Evolutionary conservation across 2,329 filamentous ascomycete genomes (phyloP).

Genomic region (Calonectria multiphialidica): DNA sequence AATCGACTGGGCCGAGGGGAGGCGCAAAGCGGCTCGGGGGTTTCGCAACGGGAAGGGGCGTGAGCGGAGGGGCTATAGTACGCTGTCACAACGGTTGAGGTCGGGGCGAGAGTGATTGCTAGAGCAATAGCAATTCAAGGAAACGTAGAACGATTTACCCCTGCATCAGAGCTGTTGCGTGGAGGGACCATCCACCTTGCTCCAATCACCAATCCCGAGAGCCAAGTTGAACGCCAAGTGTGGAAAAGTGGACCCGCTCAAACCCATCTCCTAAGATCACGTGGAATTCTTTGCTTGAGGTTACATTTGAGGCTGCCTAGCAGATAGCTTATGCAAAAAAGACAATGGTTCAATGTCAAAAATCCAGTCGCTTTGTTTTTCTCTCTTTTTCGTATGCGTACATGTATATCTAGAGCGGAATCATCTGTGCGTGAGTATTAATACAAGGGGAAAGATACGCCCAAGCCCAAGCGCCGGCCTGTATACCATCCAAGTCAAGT

Average conservation of each 20-base stretch:
- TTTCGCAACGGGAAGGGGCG: neutral
- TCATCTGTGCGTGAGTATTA: neutral
- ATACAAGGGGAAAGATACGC: constrained; percentile 1
- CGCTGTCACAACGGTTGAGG: neutral
- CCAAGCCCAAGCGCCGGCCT: neutral
- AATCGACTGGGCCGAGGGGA: constrained; percentile 9
- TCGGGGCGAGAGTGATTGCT: constrained; percentile 24
- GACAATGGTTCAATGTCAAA: neutral
- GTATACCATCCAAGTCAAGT: neutral
- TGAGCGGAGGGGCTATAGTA: neutral
- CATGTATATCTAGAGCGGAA: constrained; percentile 2
- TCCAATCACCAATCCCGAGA: constrained; percentile 21
- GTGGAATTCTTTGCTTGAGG: constrained; percentile 9
- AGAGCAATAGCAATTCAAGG: constrained; percentile 30
- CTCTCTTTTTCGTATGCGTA: neutral
- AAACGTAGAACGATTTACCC: constrained; percentile 32
- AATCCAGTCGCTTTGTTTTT: neutral
- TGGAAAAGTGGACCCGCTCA: constrained; percentile 33
- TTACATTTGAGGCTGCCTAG: neutral
- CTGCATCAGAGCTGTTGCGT: constrained; percentile 34
- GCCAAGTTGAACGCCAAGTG: constrained; percentile 27
- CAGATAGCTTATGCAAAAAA: neutral
- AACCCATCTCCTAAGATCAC: constrained; percentile 3
- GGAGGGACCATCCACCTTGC: constrained; percentile 16
- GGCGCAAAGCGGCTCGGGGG: neutral